Percentiles rank a stretch among this genome's conserved stretches.
Evolutionary conservation across 1,284 basidiomycete species (phyloP).

Genomic region (Gomphus bonarii): DNA sequence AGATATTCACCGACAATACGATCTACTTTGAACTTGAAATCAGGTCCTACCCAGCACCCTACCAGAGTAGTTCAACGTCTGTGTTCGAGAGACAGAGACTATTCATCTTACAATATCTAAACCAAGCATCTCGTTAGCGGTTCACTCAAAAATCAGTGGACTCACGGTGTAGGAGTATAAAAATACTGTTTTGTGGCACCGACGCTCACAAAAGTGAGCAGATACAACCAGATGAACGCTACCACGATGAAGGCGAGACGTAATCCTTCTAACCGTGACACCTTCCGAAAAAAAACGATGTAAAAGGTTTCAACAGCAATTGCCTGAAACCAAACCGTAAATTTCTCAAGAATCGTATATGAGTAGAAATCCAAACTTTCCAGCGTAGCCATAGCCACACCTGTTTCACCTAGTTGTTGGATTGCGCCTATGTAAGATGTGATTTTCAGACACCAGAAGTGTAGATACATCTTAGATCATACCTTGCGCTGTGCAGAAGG

Average conservation of each 20-base stretch:
- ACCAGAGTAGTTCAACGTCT: neutral
- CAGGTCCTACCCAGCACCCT: conserved; percentile 33
- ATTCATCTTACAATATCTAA: neutral
- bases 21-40: conserved; percentile 23
- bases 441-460: neutral
- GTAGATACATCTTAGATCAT: neutral
- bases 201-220: conserved; percentile 25
- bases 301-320: conserved; percentile 29
- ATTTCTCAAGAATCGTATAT: neutral
- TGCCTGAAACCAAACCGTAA: conserved; percentile 15
- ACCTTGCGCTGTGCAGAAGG: conserved; percentile 27
- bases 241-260: conserved; percentile 20
- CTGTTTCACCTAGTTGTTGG: conserved; percentile 30
- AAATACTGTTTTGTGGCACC: conserved; percentile 21
- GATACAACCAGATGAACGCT: conserved; percentile 25
- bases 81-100: no score
- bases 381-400: conserved; percentile 29
- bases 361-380: conserved; percentile 17
- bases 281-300: conserved; percentile 26
- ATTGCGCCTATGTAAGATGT: conserved; percentile 21
- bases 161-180: conserved; percentile 28
- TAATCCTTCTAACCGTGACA: conserved; percentile 16
- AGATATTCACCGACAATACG: conserved; percentile 31
- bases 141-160: neutral
- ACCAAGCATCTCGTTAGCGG: neutral